phyloP scores from a whole-genome alignment of 2,329 filamentous ascomycete species.

The Tolypocladium endophyticum region DNA sequence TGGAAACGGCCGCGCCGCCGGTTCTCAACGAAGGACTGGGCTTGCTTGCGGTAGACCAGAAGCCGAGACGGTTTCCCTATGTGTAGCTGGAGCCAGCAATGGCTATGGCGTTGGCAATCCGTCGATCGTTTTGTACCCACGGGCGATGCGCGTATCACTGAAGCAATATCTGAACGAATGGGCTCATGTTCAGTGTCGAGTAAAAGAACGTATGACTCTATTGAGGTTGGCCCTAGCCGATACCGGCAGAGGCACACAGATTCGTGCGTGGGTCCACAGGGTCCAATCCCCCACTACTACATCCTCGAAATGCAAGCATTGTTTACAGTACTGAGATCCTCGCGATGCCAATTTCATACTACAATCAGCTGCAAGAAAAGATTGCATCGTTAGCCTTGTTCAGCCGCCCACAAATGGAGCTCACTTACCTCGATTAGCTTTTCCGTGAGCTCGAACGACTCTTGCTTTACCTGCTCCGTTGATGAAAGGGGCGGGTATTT shows the following conservation, averaged over 20 bases:
- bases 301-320: background rate
- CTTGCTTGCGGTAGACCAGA: background rate
- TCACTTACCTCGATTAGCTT: constrained; percentile 49
- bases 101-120: background rate
- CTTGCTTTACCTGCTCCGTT: constrained; percentile 36
- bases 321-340: background rate
- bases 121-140: background rate
- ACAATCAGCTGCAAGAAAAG: constrained; percentile 3
- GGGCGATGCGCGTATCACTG: background rate
- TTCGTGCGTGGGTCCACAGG: background rate
- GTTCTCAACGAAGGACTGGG: background rate
- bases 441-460: constrained; percentile 45
- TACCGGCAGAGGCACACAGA: background rate
- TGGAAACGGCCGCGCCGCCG: background rate
- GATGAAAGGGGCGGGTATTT: constrained; percentile 41
- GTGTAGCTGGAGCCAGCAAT: background rate
- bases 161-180: background rate
- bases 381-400: background rate
- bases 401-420: background rate
- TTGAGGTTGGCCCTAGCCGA: constrained; percentile 1
- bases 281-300: background rate
- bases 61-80: background rate
- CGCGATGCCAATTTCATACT: constrained; percentile 1
- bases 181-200: background rate
- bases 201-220: constrained; percentile 2